phyloP scores from a whole-genome alignment of 225 moss, liverwort and hornwort genomes.

The Takakia lepidozioides region DNA sequence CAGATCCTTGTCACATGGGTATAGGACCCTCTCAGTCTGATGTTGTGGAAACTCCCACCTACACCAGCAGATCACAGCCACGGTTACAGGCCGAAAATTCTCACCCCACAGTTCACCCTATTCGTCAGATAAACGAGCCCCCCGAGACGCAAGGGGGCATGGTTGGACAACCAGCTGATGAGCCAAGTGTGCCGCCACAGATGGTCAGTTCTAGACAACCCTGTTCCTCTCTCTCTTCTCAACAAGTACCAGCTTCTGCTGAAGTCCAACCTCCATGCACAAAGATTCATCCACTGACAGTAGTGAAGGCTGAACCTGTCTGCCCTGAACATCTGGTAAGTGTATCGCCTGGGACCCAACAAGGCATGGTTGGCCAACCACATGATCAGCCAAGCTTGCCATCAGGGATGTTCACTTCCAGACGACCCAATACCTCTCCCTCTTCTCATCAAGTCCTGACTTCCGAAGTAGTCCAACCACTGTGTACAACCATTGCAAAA shows the following conservation, averaged over 20 bases:
- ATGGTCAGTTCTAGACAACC: too few species aligned
- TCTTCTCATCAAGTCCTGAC: neutral
- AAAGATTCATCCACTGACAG: neutral
- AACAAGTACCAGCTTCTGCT: neutral
- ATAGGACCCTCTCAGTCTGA: neutral
- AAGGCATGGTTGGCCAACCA: too few species aligned
- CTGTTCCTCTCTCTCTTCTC: neutral
- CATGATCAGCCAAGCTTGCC: too few species aligned
- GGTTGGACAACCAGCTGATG: neutral
- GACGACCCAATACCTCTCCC: too few species aligned
- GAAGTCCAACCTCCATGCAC: neutral
- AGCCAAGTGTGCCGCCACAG: too few species aligned
- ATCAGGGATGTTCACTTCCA: too few species aligned
- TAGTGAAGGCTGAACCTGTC: neutral
- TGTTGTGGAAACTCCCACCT: neutral
- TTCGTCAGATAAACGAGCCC: neutral
- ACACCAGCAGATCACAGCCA: neutral
- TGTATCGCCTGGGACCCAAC: too few species aligned
- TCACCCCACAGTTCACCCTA: neutral
- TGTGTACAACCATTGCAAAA: neutral
- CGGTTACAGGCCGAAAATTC: neutral
- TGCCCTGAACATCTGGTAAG: too few species aligned
- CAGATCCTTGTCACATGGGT: neutral
- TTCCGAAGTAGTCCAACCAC: neutral
- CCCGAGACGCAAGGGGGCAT: neutral